A percentile compares a stretch with the other conserved stretches of the same genome.
Evolutionary conservation across 2,329 filamentous ascomycete genomes (phyloP).

Genomic region (Arthrobotrys musiformis): DNA sequence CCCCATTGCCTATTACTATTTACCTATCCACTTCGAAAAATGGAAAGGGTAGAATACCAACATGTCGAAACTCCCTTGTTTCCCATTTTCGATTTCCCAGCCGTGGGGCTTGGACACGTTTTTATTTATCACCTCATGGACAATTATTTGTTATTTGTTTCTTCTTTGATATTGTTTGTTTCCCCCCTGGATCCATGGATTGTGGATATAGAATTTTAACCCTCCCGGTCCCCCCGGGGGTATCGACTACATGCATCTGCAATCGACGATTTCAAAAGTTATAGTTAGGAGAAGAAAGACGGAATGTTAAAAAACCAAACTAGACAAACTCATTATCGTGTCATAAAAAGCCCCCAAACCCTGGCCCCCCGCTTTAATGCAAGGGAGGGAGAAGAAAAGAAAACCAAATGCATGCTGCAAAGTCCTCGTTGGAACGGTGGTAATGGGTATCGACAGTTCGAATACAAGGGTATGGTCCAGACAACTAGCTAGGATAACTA

Average conservation of each 20-base stretch:
- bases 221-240: slow-evolving; percentile 30
- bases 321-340: too few species aligned
- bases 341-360: too few species aligned
- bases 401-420: too few species aligned
- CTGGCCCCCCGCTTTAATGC: too few species aligned
- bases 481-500: neutral
- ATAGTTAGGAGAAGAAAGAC: neutral
- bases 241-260: slow-evolving; percentile 1
- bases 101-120: slow-evolving; percentile 44
- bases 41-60: too few species aligned
- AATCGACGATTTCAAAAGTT: neutral
- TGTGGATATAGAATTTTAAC: slow-evolving; percentile 18
- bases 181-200: slow-evolving; percentile 29
- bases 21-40: too few species aligned
- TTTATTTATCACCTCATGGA: neutral
- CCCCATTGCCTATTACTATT: too few species aligned
- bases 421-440: slow-evolving; percentile 45
- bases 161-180: neutral
- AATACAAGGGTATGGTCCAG: neutral
- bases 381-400: too few species aligned
- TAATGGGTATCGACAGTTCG: neutral
- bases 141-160: slow-evolving; percentile 4
- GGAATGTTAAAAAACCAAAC: neutral
- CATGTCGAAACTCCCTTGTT: neutral
- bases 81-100: slow-evolving; percentile 39